Conservation (phyloP, 176 grass and related monocot genomes). For the Ensete ventricosum region DNA sequence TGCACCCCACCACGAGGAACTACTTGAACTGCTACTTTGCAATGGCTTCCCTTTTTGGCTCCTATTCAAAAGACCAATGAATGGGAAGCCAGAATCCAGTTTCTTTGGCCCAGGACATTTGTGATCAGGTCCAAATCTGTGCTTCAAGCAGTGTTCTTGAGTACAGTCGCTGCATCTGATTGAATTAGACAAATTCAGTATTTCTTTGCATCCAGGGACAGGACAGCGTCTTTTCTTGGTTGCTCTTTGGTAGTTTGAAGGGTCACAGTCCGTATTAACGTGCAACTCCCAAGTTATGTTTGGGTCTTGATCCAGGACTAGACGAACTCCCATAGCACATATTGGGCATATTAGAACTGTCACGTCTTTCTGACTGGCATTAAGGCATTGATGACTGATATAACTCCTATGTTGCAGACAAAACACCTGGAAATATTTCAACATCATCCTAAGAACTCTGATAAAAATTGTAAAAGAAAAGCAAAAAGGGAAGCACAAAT, state of each 20-base stretch:
- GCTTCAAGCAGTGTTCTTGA: conserved; percentile 90
- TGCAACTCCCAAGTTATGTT: conserved; percentile 95
- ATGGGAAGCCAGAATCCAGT: conserved; percentile 44
- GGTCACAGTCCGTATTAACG: conserved; percentile 83
- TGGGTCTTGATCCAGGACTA: conserved; percentile 68
- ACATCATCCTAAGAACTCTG: not conserved
- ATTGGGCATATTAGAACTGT: conserved; percentile 80
- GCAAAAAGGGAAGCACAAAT: not conserved
- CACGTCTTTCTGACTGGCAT: conserved; percentile 70
- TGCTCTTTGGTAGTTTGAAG: conserved; percentile 90
- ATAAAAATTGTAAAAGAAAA: not conserved
- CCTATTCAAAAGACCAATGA: conserved; percentile 50
- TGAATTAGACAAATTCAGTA: conserved; percentile 82
- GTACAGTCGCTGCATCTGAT: conserved; percentile 89
- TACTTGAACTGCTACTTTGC: conserved; percentile 29
- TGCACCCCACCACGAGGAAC: conserved; percentile 82
- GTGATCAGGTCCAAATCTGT: conserved; percentile 89
- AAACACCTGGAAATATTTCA: conserved; percentile 39
- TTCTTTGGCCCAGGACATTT: conserved; percentile 77
- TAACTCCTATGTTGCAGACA: conserved; percentile 90
- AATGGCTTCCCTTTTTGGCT: conserved; percentile 50
- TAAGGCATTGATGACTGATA: conserved; percentile 61
- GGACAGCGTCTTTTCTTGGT: conserved; percentile 86
- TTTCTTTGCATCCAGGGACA: conserved; percentile 74
- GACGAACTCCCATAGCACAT: conserved; percentile 87